Conservation (phyloP, 192 early-diverging fungal species). For the Chytriomyces sp. region DNA sequence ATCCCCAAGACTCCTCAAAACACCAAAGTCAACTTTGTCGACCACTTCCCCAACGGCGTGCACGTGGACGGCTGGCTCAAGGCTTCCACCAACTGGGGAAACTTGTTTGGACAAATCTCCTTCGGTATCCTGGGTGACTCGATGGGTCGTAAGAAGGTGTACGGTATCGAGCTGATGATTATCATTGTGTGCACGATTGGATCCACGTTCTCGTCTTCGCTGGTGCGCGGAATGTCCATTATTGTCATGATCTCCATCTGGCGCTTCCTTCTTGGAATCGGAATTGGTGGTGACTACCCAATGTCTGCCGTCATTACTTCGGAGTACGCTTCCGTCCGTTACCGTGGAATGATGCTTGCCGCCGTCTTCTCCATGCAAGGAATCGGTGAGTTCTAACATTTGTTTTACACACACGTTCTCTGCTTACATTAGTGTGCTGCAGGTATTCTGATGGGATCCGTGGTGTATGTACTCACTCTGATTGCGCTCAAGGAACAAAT, state of each 20-base stretch:
- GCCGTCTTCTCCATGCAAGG: slow-evolving; percentile 93
- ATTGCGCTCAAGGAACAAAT: slow-evolving; percentile 74
- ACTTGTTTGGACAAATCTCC: slow-evolving; percentile 87
- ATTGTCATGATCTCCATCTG: slow-evolving; percentile 80
- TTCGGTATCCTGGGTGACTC: slow-evolving; percentile 90
- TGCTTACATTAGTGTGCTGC: no score
- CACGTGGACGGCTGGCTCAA: slow-evolving; percentile 83
- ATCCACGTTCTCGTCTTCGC: slow-evolving; percentile 71
- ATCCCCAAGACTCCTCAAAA: slow-evolving; percentile 39
- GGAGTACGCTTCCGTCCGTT: slow-evolving; percentile 80
- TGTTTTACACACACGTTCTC: no score
- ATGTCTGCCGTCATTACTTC: slow-evolving; percentile 91
- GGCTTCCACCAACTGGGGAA: slow-evolving; percentile 85
- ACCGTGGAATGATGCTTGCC: slow-evolving; percentile 87
- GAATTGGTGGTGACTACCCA: slow-evolving; percentile 96
- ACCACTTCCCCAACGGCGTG: slow-evolving; percentile 21
- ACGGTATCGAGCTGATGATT: slow-evolving; percentile 87
- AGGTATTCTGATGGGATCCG: slow-evolving; percentile 79
- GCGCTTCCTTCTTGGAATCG: slow-evolving; percentile 91
- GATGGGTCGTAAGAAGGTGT: slow-evolving; percentile 87
- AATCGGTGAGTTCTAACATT: slow-evolving; percentile 40
- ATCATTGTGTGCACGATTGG: slow-evolving; percentile 86
- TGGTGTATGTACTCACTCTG: slow-evolving; percentile 74
- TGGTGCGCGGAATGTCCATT: slow-evolving; percentile 72
- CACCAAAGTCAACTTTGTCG: slow-evolving; percentile 34